Evolutionary conservation across 805 yeast species (phyloP).

Genomic region (Suhomyces vadensis): DNA sequence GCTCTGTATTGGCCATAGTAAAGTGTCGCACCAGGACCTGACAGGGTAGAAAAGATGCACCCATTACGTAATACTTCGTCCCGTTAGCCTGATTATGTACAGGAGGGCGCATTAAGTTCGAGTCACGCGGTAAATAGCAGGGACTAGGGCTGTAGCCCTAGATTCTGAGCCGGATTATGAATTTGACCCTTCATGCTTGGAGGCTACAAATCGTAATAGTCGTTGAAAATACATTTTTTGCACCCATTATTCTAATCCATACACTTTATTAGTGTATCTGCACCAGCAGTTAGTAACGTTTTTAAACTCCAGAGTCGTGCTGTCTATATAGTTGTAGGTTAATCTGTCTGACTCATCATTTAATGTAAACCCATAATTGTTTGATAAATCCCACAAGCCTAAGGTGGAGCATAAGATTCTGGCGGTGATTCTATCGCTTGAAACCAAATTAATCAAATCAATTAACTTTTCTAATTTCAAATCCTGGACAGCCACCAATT

Average conservation of each 20-base stretch:
- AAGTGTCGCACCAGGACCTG: neutral
- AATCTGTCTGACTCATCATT: neutral
- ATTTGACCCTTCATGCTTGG: no score
- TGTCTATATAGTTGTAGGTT: neutral
- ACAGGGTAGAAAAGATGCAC: neutral
- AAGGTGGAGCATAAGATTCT: conserved; percentile 36
- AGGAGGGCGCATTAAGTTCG: neutral
- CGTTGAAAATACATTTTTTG: conserved; percentile 1
- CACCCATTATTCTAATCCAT: conserved; percentile 30
- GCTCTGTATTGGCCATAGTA: conserved; percentile 1
- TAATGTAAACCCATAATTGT: conserved; percentile 12
- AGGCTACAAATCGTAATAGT: no score
- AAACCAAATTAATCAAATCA: conserved; percentile 16
- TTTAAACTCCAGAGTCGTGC: neutral
- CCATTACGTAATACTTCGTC: neutral
- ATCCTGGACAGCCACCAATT: conserved; percentile 4
- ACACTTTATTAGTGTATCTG: conserved; percentile 30
- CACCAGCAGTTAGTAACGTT: conserved; percentile 26
- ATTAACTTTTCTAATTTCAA: conserved; percentile 11
- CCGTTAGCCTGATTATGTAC: neutral
- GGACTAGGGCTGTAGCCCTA: conserved; percentile 8
- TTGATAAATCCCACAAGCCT: conserved; percentile 39
- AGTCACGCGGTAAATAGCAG: neutral
- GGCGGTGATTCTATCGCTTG: conserved; percentile 24
- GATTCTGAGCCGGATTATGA: neutral